Base-by-base conservation (phyloP, 176 grass and related monocot genomes). In the Secale cereale region DNA sequence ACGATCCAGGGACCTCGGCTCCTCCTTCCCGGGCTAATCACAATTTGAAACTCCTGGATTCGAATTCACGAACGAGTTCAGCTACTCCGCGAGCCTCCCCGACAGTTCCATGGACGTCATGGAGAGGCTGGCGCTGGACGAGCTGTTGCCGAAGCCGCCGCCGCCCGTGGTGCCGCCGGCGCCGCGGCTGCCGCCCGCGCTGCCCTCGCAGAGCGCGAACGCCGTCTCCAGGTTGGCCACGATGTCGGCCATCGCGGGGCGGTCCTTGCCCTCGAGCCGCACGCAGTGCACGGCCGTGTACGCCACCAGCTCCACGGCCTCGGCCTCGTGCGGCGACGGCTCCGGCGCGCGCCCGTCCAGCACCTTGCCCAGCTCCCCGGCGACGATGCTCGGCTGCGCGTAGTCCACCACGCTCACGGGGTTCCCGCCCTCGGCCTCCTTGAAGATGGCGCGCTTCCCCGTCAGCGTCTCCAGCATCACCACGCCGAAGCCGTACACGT, bases 381-480 rank as follows among this genome's bases (percentile, higher is more conserved):
- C 75, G 2, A 82, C 77, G 19, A 99, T 84, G 81, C 14, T 81
- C 9, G 91, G 90, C 71, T 88, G 71, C 15, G 90, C 92, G 75
- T 88, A 86, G 81, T 99, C 97, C 67, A 99, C 91, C 39, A 99
- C 88, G 66, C 86, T 92, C 15, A 85, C 71, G 5, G 88, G 90
- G 33, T 48, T 88, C 30, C 80, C 88, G 20, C 78, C 90, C 36
- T 89, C 93, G 3, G 84, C 91, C 36, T 90, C 93, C 80, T 74
- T 94, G 70, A 94, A 99, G 19, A 99, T 90, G 6, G 94, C 97
- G 22, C 82, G 84, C 79, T 70, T 92, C 19, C 97, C 97, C 0
- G 97, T 99, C 1, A 99, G 78, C n/a, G 70, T 67, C 81, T 99
- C 97, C 8, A 99, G 88, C 91, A 94, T 94, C 57, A 99, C 97